phyloP scores from a whole-genome alignment of 176 grass and related monocot genomes.

The Pontederia crassipes region DNA sequence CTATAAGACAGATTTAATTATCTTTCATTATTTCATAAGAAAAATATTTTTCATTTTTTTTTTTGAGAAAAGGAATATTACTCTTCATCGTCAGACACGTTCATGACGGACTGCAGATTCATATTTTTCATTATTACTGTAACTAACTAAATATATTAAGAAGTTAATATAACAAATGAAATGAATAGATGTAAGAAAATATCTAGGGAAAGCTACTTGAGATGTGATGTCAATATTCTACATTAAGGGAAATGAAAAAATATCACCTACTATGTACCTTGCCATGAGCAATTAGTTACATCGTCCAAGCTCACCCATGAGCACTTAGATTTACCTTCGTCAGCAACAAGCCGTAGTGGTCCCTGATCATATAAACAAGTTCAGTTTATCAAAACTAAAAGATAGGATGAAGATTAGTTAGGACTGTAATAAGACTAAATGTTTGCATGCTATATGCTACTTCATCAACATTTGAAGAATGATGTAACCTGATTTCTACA shows the following conservation, averaged over 20 bases:
- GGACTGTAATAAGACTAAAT: not conserved
- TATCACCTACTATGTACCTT: slow-evolving; percentile 38
- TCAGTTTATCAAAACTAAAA: slow-evolving; percentile 2
- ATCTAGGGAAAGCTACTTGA: not conserved
- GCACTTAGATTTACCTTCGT: slow-evolving; percentile 97
- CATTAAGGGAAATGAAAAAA: slow-evolving; percentile 4
- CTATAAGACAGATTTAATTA: too few relatives aligned
- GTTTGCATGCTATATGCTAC: too few relatives aligned
- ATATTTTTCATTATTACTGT: too few relatives aligned
- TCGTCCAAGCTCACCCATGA: slow-evolving; percentile 99
- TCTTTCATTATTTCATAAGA: too few relatives aligned
- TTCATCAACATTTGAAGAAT: too few relatives aligned
- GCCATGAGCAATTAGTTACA: slow-evolving; percentile 84
- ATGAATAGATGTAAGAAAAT: not conserved
- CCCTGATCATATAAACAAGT: slow-evolving; percentile 37
- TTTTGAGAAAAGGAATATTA: too few relatives aligned
- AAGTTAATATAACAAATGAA: too few relatives aligned
- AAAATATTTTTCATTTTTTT: too few relatives aligned
- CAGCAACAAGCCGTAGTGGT: slow-evolving; percentile 90
- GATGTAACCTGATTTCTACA: too few relatives aligned
- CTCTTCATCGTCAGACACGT: too few relatives aligned
- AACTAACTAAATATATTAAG: too few relatives aligned
- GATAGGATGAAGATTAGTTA: slow-evolving; percentile 6
- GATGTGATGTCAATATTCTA: not conserved
- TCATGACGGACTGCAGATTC: too few relatives aligned